These are phyloP conservation scores for Pleurostoma richardsiae DNA, from an alignment of 2,329 filamentous ascomycete species.

Conservation along the genomic window DNA sequence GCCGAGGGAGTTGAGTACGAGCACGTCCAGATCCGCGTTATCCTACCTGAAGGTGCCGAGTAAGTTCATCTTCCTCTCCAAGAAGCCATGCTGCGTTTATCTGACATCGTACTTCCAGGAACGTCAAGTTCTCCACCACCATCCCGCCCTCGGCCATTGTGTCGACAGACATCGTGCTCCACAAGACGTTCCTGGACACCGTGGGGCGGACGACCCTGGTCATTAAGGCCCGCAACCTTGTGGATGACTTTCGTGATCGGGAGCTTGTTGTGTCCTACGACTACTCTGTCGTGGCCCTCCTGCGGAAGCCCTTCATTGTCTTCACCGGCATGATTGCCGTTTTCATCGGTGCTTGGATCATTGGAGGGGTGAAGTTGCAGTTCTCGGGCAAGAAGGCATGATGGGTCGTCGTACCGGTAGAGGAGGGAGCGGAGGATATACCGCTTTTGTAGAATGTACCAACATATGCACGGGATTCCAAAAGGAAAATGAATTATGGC, in stretches of 20 bases:
- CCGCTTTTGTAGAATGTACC: too few species aligned
- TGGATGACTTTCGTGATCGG: constrained; percentile 83
- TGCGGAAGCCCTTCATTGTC: constrained; percentile 84
- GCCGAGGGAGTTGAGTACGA: constrained; percentile 82
- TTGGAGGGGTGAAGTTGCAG: constrained; percentile 76
- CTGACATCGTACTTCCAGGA: constrained; percentile 50
- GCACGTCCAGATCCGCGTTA: constrained; percentile 70
- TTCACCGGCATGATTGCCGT: constrained; percentile 68
- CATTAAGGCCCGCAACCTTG: constrained; percentile 78
- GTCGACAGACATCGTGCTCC: constrained; percentile 52
- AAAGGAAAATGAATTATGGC: too few species aligned
- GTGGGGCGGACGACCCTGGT: constrained; percentile 78
- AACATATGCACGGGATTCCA: too few species aligned
- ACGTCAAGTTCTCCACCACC: constrained; percentile 71
- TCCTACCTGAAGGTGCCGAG: constrained; percentile 87
- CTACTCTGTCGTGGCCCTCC: constrained; percentile 65
- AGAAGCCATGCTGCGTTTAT: neutral
- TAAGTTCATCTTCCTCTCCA: constrained; percentile 38
- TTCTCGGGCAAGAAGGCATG: constrained; percentile 47
- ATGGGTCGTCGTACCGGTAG: too few species aligned
- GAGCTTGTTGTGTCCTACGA: constrained; percentile 86
- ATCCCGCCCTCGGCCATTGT: constrained; percentile 62
- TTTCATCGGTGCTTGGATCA: constrained; percentile 68
- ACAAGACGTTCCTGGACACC: constrained; percentile 92
- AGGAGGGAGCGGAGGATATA: too few species aligned